Base-by-base conservation (phyloP, 1,139 yeast genomes). In the Yamadazyma kanchanaburiensis region DNA sequence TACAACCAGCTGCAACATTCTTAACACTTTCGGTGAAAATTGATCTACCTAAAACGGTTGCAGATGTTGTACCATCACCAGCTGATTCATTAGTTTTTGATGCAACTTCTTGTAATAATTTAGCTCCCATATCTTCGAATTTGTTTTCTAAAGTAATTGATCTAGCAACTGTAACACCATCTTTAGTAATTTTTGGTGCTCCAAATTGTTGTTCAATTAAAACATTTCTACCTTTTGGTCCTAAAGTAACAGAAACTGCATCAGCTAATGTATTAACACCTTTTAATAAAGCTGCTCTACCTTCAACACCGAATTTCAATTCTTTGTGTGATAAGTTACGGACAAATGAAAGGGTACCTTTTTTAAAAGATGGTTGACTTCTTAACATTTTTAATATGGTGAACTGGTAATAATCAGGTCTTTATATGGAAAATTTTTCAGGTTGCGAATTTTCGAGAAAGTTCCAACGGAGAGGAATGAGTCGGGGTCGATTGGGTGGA, bases 51-150 rank as follows among this genome's bases (percentile, higher is more conserved):
- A 91, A 76, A 35, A 91, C 95, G 37, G 98, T 91, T 50, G 98
- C 98, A 30, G 96, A 84, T 29, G 98, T 91, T 47, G 98, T 91
- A 71, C 98, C 98, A 55, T 91, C 98, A 72, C 98, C 98, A 40
- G 98, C 98, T 49, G 87, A 77, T 70, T 91, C 98, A 64, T 91
- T 91, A 54, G 98, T 91, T 77, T 88, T 91, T 50, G 96, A 81
- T 31, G 98, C 98, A 47, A 91, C 98, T 60, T 91, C 98, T 67
- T 91, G 98, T 56, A 91, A 73, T 49, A 91, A 76, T 65, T 86
- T 86, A 43, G 98, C 98, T 43, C 98, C 98, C 70, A 87, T 70
- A 66, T 91, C 94, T 71, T 91, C 97, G 55, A 89, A 91, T 67
- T 87, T 88, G 70, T 91, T 95, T 60, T 87, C 72, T 51, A 91